phyloP scores from a whole-genome alignment of 192 early-diverging fungal species.

The Gonapodya sp. region DNA sequence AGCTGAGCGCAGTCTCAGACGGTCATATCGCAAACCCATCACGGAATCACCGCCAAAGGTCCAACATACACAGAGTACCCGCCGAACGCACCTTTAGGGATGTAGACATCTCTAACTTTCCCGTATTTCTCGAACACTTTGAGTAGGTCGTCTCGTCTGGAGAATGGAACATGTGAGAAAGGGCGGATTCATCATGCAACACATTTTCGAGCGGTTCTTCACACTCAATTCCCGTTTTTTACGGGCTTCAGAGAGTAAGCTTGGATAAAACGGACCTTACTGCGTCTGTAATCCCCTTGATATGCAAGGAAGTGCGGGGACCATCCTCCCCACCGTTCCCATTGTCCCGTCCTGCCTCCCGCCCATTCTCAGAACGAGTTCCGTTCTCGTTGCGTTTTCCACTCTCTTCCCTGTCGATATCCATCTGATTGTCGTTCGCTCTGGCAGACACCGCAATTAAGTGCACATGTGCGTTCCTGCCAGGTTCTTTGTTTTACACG shows the following conservation, averaged over 20 bases:
- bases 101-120: neutral
- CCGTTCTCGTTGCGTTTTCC: too few relatives aligned
- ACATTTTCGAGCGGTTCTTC: too few relatives aligned
- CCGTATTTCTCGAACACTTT: slow-evolving; percentile 8
- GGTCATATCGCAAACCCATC: too few relatives aligned
- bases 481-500: too few relatives aligned
- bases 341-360: neutral
- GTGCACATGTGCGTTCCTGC: too few relatives aligned
- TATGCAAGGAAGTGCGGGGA: neutral
- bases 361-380: neutral
- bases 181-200: neutral
- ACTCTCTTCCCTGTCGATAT: too few relatives aligned
- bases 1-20: neutral
- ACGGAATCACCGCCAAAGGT: too few relatives aligned
- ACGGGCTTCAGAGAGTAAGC: neutral
- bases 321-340: neutral
- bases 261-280: neutral
- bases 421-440: too few relatives aligned
- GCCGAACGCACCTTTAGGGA: neutral
- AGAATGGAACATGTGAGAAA: neutral
- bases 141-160: neutral
- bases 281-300: neutral
- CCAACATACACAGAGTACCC: too few relatives aligned
- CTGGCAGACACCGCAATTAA: too few relatives aligned
- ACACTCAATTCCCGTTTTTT: too few relatives aligned